Conservation (phyloP, 176 grass and related monocot species). For the Stipa capillata region DNA sequence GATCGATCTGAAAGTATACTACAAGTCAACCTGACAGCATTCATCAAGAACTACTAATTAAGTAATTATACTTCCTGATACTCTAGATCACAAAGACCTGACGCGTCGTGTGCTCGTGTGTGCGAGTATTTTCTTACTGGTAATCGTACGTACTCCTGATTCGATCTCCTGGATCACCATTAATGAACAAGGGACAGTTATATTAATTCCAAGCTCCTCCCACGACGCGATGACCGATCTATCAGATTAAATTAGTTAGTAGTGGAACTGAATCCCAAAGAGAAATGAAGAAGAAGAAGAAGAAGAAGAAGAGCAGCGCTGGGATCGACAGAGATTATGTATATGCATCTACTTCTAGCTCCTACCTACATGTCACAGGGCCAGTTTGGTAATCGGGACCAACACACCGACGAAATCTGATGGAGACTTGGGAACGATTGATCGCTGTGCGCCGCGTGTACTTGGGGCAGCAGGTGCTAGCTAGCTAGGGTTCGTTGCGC, state of each 20-base stretch:
- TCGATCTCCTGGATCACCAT: neutral
- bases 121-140: neutral
- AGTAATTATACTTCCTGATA: neutral
- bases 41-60: neutral
- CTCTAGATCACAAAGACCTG: neutral
- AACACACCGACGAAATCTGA: slow-evolving; percentile 13
- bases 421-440: neutral
- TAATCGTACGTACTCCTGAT: neutral
- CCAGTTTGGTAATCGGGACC: neutral
- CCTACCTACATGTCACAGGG: neutral
- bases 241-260: neutral
- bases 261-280: too few relatives aligned
- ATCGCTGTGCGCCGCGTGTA: neutral
- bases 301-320: too few relatives aligned
- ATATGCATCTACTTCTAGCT: neutral
- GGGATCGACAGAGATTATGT: neutral
- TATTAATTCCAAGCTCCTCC: neutral
- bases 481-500: neutral
- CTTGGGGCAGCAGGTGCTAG: neutral
- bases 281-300: too few relatives aligned
- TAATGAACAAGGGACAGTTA: neutral
- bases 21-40: neutral
- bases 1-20: neutral
- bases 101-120: neutral
- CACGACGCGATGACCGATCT: neutral